phyloP scores from a whole-genome alignment of 2,329 filamentous ascomycete genomes.

The Trichoderma breve region DNA sequence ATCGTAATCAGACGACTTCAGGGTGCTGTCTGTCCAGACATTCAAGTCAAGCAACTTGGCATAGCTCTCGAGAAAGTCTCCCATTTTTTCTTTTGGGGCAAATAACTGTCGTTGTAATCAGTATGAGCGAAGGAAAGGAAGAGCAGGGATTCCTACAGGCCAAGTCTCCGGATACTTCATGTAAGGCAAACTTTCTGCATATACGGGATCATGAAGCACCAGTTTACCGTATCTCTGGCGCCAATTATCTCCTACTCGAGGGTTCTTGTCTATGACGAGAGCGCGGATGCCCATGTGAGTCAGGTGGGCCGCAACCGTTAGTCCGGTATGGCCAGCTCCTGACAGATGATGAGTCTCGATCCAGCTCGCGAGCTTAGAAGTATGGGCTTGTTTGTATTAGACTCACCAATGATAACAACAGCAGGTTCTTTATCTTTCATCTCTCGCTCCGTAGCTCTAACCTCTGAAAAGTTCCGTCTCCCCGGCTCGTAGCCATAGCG shows the following conservation, averaged over 20 bases:
- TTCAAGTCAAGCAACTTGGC: not conserved
- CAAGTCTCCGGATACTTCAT: not conserved
- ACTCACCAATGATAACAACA: not conserved
- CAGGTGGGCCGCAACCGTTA: not conserved
- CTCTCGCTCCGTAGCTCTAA: not conserved
- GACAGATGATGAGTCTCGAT: not conserved
- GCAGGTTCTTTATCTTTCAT: not conserved
- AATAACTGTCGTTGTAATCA: not conserved
- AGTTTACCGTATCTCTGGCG: not conserved
- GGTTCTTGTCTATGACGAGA: not conserved
- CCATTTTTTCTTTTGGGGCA: not conserved
- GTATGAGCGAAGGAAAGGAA: not conserved
- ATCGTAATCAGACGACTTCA: not conserved
- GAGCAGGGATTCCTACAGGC: not conserved
- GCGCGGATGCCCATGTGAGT: not conserved
- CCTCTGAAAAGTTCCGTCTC: not conserved
- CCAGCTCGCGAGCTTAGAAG: not conserved
- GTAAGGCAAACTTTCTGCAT: not conserved
- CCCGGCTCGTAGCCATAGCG: not conserved
- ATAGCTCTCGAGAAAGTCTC: not conserved
- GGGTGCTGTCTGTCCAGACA: not conserved
- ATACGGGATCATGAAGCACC: not conserved
- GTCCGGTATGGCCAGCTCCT: not conserved
- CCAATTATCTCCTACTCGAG: not conserved
- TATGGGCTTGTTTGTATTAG: not conserved